Base-by-base conservation (phyloP, 2,329 filamentous ascomycete species). In the Cladobotryum protrusum region DNA sequence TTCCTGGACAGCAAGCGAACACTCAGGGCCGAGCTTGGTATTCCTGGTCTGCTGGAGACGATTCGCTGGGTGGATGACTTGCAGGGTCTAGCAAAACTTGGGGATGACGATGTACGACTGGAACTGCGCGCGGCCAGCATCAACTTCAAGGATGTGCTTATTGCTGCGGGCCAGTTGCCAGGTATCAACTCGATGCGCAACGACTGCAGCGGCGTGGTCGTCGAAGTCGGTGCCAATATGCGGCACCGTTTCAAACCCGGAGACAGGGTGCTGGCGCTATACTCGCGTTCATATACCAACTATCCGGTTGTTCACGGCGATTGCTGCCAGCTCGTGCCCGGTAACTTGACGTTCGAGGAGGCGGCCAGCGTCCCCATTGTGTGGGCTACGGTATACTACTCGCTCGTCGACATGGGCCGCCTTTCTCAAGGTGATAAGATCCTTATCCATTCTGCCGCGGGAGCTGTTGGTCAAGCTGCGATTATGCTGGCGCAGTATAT, bases 391-490 rank as follows among this genome's bases (percentile, higher is more conserved):
- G 35, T 37, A 14, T 37, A 24, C 20, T 45, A 36, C 32, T 45
- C 29, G 12, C 12, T 36, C 4, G 17, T 18, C 9, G n/a, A 34
- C 29, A n/a, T 45, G 24, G 43, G 14, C n/a, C 6, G n/a, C 33
- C 15, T 33, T 7, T 17, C 29, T 20, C 13, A 33, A 18, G n/a
- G 53, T 58, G 7, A 24, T 19, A 61, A 52, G 2, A 58, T 73
- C 5, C 60, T 74, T 5, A 62, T 73, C 39, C 67, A 72, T 47
- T 60, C 63, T 4, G 70, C 63, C 0, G 61, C 65, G 1, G 65
- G 68, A 24, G 61, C 63, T 4, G 60, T 68, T 3, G 71, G 71
- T 4, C 20, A 24, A 24, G 20, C 20, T 24, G 20, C 20, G 20
- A 24, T 24, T 24, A 24, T 24, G 20, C 20, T 24, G 7, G 20